Conservation (phyloP, 2,329 filamentous ascomycete species). For the Colletotrichum lentis region DNA sequence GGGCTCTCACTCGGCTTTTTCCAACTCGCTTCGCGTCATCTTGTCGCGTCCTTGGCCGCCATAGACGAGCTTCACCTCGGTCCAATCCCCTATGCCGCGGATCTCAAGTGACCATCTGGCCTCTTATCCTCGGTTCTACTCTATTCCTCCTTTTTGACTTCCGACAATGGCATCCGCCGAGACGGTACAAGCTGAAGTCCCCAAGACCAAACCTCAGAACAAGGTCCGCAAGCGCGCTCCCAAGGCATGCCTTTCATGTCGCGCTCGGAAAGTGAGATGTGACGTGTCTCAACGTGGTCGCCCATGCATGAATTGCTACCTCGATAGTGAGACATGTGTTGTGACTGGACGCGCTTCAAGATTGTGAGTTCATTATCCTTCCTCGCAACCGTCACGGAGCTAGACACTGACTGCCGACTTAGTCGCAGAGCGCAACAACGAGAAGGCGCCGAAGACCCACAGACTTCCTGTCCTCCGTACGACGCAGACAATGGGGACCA, state of each 20-base stretch:
- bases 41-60: conserved; percentile 18
- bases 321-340: conserved; percentile 57
- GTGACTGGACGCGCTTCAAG: conserved; percentile 52
- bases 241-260: conserved; percentile 61
- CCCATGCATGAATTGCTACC: conserved; percentile 62
- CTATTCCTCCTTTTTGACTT: neutral
- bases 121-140: neutral
- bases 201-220: conserved; percentile 45
- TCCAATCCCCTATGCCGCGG: conserved; percentile 4
- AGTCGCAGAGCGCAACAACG: conserved; percentile 45
- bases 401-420: conserved; percentile 1
- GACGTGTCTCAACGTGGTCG: conserved; percentile 58
- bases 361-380: conserved; percentile 45
- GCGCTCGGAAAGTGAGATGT: conserved; percentile 60
- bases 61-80: conserved; percentile 30
- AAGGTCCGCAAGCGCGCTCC: conserved; percentile 56
- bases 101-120: neutral
- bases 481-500: conserved; percentile 42
- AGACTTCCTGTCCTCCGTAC: conserved; percentile 45
- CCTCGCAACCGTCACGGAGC: neutral
- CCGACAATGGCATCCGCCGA: conserved; percentile 36
- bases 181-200: conserved; percentile 39
- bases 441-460: conserved; percentile 43
- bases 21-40: conserved; percentile 26
- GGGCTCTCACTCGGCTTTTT: conserved; percentile 21